phyloP scores from a whole-genome alignment of 495 filamentous ascomycete genomes.

The Glarea lozoyensis region DNA sequence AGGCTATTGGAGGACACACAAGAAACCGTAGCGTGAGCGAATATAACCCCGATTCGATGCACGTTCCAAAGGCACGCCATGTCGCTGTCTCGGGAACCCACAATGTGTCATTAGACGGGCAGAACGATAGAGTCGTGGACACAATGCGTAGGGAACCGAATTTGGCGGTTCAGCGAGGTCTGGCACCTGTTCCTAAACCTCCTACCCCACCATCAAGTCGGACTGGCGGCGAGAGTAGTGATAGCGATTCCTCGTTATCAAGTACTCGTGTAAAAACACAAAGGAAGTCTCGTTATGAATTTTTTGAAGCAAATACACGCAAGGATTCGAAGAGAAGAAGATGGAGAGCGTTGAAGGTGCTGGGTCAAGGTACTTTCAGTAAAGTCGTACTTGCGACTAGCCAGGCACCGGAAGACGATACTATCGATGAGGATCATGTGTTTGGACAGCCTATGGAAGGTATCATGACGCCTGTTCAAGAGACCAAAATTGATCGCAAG shows the following conservation, averaged over 20 bases:
- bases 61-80: conserved; percentile 56
- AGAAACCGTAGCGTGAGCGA: conserved; percentile 82
- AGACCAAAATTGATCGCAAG: conserved; percentile 34
- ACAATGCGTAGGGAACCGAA: conserved; percentile 71
- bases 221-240: conserved; percentile 30
- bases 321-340: conserved; percentile 46
- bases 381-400: conserved; percentile 80
- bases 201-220: conserved; percentile 66
- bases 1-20: conserved; percentile 30
- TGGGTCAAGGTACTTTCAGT: conserved; percentile 94
- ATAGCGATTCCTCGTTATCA: conserved; percentile 29
- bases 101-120: conserved; percentile 31
- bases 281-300: conserved; percentile 38
- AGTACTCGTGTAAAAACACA: conserved; percentile 4
- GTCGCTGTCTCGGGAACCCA: conserved; percentile 58
- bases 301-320: conserved; percentile 53
- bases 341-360: conserved; percentile 68
- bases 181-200: conserved; percentile 50
- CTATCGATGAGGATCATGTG: conserved; percentile 30
- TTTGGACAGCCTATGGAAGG: conserved; percentile 19
- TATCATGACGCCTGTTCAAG: conserved; percentile 21
- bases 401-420: conserved; percentile 30
- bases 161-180: conserved; percentile 66
- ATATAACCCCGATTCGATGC: conserved; percentile 64
- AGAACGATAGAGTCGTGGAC: conserved; percentile 35